A percentile compares a stretch with the other conserved stretches of the same genome.
Evolutionary conservation across 2,329 filamentous ascomycete species (phyloP).

Genomic region (Drechslerella coelobrocha): DNA sequence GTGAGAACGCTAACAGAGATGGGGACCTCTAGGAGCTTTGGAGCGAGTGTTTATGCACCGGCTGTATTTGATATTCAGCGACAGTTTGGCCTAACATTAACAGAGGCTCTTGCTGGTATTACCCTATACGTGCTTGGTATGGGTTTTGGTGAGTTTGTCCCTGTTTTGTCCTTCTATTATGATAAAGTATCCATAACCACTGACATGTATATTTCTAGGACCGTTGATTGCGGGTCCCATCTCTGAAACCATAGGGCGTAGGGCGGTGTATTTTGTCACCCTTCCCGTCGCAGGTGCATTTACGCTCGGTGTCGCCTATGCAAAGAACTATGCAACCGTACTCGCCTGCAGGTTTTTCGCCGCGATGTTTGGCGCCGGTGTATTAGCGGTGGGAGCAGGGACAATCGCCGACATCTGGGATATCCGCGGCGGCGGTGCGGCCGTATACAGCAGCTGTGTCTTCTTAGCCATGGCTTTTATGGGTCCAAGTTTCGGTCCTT

Average conservation of each 20-base stretch:
- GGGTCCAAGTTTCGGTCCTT: conserved; percentile 41
- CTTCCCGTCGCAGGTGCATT: conserved; percentile 54
- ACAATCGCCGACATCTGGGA: conserved; percentile 63
- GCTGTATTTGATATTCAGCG: conserved; percentile 36
- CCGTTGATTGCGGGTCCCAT: conserved; percentile 52
- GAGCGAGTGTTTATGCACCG: conserved; percentile 43
- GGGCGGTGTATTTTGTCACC: conserved; percentile 55
- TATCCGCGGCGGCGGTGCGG: conserved; percentile 4
- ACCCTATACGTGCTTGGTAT: conserved; percentile 47
- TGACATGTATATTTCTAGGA: conserved; percentile 20
- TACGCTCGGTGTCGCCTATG: conserved; percentile 54
- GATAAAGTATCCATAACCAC: neutral
- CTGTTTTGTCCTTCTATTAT: neutral
- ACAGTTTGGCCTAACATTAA: conserved; percentile 19
- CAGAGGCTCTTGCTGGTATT: conserved; percentile 29
- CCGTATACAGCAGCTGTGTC: conserved; percentile 31
- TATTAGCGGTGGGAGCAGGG: conserved; percentile 63
- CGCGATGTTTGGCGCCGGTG: conserved; percentile 58
- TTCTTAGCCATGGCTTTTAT: conserved; percentile 49
- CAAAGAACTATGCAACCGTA: conserved; percentile 54
- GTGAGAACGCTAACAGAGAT: conserved; percentile 5
- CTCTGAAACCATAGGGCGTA: conserved; percentile 42
- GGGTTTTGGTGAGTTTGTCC: conserved; percentile 36
- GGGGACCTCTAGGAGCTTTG: conserved; percentile 35
- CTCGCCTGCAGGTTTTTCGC: conserved; percentile 59